These are phyloP conservation scores for Porcisia deanei DNA, from an alignment of 208 protist species.

Conservation along the genomic window DNA sequence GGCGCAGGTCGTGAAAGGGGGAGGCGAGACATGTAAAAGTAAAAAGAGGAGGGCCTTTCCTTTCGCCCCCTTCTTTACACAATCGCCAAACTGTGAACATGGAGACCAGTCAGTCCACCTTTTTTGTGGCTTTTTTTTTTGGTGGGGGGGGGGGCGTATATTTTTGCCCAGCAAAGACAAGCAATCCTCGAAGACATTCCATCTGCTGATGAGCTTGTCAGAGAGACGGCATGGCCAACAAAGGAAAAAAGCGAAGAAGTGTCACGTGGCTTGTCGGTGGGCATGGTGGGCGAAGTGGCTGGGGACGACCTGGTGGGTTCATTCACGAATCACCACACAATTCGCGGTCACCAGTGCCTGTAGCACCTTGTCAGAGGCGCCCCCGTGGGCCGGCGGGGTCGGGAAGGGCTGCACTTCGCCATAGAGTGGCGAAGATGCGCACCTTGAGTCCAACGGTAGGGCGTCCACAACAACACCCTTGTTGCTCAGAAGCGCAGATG, in stretches of 20 bases:
- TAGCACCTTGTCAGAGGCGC: not conserved
- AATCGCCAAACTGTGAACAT: not conserved
- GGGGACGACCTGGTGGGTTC: too few species aligned
- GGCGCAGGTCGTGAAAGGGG: not conserved
- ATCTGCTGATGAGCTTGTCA: too few species aligned
- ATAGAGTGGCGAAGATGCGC: not conserved
- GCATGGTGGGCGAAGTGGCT: not conserved
- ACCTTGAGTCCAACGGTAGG: not conserved
- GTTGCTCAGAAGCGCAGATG: not conserved
- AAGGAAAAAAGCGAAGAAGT: not conserved
- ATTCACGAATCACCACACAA: not conserved
- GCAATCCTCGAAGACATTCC: too few species aligned
- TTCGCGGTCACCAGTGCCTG: conserved; percentile 1
- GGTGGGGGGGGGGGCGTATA: not conserved
- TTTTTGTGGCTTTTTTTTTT: not conserved
- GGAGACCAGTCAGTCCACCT: not conserved
- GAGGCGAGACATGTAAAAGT: not conserved
- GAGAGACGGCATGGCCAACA: too few species aligned
- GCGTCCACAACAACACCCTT: not conserved
- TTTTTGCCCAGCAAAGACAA: too few species aligned
- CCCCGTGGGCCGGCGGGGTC: not conserved
- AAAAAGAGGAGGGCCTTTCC: not conserved
- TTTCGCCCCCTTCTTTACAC: not conserved
- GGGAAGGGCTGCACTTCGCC: not conserved
- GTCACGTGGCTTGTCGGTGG: not conserved